A percentile compares a stretch with the other conserved stretches of the same genome.
phyloP scores from a whole-genome alignment of 495 filamentous ascomycete genomes.

The Ascodesmis nigricans region DNA sequence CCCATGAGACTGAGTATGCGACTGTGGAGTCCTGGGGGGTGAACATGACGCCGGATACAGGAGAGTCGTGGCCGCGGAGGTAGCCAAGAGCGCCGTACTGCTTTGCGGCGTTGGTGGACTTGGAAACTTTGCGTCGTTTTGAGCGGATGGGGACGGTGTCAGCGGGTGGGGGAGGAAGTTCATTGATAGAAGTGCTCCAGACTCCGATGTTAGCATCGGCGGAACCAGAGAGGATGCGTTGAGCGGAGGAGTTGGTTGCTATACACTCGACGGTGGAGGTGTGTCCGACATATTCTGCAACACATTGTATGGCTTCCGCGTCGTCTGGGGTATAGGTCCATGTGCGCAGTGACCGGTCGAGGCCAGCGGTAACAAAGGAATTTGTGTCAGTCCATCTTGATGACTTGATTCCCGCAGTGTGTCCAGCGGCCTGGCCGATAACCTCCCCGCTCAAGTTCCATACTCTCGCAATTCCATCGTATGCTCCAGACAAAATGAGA shows the following conservation, averaged over 20 bases:
- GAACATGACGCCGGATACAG: slow-evolving; percentile 58
- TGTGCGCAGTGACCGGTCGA: slow-evolving; percentile 63
- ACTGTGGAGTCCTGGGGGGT: slow-evolving; percentile 65
- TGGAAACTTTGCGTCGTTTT: slow-evolving; percentile 59
- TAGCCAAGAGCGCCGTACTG: slow-evolving; percentile 61
- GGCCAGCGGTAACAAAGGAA: slow-evolving; percentile 50
- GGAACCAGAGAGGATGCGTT: slow-evolving; percentile 61
- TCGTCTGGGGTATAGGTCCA: slow-evolving; percentile 66
- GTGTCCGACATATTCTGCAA: slow-evolving; percentile 75
- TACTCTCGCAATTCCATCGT: slow-evolving; percentile 67
- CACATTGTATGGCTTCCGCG: slow-evolving; percentile 30
- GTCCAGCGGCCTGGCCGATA: slow-evolving; percentile 54
- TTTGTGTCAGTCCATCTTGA: slow-evolving; percentile 29
- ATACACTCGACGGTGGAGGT: slow-evolving; percentile 49
- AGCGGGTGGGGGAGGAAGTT: slow-evolving; percentile 46
- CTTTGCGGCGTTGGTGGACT: slow-evolving; percentile 24
- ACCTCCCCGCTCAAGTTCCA: slow-evolving; percentile 73
- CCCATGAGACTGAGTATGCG: slow-evolving; percentile 69
- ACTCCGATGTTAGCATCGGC: slow-evolving; percentile 58
- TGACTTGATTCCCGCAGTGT: slow-evolving; percentile 52
- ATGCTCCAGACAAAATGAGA: slow-evolving; percentile 60
- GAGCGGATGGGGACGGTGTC: slow-evolving; percentile 39
- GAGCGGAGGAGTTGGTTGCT: slow-evolving; percentile 50
- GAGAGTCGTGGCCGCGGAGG: slow-evolving; percentile 44
- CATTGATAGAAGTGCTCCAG: slow-evolving; percentile 58